These are phyloP conservation scores for Pleurotus tuber-regium DNA, from an alignment of 768 basidiomycete genomes.

Conservation along the genomic window DNA sequence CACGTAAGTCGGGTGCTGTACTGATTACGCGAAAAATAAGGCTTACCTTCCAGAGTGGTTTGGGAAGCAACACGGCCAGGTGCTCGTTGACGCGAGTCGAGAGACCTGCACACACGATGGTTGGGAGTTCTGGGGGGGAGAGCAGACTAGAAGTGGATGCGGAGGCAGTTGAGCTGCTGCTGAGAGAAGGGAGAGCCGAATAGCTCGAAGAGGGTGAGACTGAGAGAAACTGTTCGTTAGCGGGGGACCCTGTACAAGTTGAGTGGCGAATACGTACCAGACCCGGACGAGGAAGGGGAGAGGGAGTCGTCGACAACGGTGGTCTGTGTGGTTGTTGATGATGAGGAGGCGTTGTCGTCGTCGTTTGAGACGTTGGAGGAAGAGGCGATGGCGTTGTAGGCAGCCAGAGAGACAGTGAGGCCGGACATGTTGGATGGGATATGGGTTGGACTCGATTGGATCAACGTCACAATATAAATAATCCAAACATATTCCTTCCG, in stretches of 20 bases:
- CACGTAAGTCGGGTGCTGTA: neutral
- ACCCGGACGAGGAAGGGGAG: neutral
- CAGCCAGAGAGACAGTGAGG: neutral
- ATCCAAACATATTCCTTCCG: too few relatives aligned
- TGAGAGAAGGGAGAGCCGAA: neutral
- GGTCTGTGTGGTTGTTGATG: too few relatives aligned
- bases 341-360: neutral
- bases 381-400: neutral
- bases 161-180: too few relatives aligned
- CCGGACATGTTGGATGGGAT: too few relatives aligned
- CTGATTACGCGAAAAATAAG: neutral
- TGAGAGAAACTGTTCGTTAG: neutral
- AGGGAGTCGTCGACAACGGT: neutral
- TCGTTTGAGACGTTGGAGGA: neutral
- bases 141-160: slow-evolving; percentile 21
- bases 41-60: slow-evolving; percentile 70
- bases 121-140: slow-evolving; percentile 22
- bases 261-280: neutral
- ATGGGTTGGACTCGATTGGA: too few relatives aligned
- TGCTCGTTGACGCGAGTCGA: slow-evolving; percentile 52
- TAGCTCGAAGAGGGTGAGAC: neutral
- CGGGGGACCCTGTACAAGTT: neutral
- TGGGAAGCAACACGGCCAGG: slow-evolving; percentile 71
- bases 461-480: neutral
- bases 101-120: too few relatives aligned